Evolutionary conservation across 495 filamentous ascomycete genomes (phyloP), one percentile per base, ranked within the genome.

Genomic region (Hyphodiscus hymeniophilus): DNA sequence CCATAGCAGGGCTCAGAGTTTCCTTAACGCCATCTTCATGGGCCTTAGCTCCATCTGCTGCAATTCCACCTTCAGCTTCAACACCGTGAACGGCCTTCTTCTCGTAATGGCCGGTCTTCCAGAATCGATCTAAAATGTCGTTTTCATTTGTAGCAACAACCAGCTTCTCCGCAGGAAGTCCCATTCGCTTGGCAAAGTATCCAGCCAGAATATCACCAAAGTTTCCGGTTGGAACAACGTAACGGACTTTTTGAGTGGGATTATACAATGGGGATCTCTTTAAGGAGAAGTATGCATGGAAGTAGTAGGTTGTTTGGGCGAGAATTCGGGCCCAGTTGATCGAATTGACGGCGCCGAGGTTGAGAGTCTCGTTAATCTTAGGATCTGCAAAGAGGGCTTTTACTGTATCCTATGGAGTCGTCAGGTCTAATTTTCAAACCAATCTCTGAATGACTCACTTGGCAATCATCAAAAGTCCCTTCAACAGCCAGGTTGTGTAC

Each of bases 161-260:
- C 21, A 98, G 78, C 63, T 87, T 89, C 41, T 85, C 80, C 2
- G 76, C 72, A 18, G 89, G 90, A 0, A 96, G 77, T 38, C 92
- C 92, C 89, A 98, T 95, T 50, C 78, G 74, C 52, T 81, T 80
- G 0, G 90, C 89, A 59, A 95, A 94, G 63, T 85, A 97, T 35
- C 92, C 92, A 0, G 92, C 90, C 2, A 96, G 75, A 55, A 97
- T 84, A 60, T 97, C 82, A n/a, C 90, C 91, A 61, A 98, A 98
- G 73, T 98, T 97, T 11, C 92, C 91, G 2, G 88, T 87, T 1
- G 92, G 92, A 0, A 87, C 82, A 7, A 91, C 84, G 57, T 86
- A 89, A 38, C 87, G 79, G 46, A 95, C 69, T 53, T 80, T 80
- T 46, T 75, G 67, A 13, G 70, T 70, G 30, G 71, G 66, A 46